Evolutionary conservation across 2,329 filamentous ascomycete genomes (phyloP).

Genomic region (Ceratocystiopsis brevicomis): DNA sequence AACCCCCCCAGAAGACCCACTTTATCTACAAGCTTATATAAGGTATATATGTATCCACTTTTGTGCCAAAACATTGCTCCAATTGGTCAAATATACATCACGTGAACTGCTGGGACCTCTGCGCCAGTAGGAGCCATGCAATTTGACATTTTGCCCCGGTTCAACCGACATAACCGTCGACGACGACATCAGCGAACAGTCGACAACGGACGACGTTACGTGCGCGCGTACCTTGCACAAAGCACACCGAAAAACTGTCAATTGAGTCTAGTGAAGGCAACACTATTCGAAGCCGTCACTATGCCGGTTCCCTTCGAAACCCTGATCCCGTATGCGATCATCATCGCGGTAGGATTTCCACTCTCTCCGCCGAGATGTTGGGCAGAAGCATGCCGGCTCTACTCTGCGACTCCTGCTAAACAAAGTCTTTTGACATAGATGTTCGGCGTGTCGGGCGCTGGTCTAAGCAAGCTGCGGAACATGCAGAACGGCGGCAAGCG

Average conservation of each 20-base stretch:
- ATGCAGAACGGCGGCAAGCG: slow-evolving; percentile 42
- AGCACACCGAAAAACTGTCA: slow-evolving; percentile 4
- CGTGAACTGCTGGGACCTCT: neutral
- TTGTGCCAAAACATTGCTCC: neutral
- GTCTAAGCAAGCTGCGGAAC: slow-evolving; percentile 35
- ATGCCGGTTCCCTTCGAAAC: slow-evolving; percentile 49
- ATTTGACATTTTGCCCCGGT: slow-evolving; percentile 4
- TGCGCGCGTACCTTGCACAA: neutral
- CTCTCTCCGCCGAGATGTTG: no score
- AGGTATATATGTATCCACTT: neutral
- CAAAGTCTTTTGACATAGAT: slow-evolving; percentile 25
- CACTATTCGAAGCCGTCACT: slow-evolving; percentile 10
- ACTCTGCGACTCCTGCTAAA: neutral
- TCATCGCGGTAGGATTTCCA: slow-evolving; percentile 31
- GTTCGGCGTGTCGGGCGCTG: slow-evolving; percentile 41
- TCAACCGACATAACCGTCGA: neutral
- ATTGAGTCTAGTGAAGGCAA: neutral
- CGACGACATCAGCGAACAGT: neutral
- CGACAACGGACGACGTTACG: neutral
- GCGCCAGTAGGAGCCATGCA: slow-evolving; percentile 5
- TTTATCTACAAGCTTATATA: no score
- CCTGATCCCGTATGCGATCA: slow-evolving; percentile 45
- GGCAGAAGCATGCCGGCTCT: no score
- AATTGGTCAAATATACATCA: no score
- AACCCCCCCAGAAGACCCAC: no score